Conservation (phyloP, 2,329 filamentous ascomycete species). For the Rhynchosporium graminicola region DNA sequence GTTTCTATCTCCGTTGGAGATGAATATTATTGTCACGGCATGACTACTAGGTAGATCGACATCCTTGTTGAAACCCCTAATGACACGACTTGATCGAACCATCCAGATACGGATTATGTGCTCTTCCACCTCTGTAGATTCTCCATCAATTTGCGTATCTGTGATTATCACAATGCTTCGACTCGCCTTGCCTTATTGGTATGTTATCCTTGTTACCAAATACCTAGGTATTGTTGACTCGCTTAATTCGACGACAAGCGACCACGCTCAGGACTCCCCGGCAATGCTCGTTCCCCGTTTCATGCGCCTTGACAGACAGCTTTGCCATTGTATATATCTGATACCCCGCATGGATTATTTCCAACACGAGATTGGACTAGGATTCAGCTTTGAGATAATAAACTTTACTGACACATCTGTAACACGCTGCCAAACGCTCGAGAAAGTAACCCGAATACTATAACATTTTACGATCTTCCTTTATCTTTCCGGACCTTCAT, state of each 20-base stretch:
- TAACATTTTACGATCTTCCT: not conserved
- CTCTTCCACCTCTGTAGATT: too few species aligned
- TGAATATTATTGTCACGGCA: too few species aligned
- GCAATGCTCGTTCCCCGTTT: not conserved
- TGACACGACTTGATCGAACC: too few species aligned
- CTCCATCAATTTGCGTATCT: too few species aligned
- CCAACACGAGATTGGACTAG: not conserved
- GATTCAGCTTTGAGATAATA: not conserved
- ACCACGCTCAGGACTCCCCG: conserved; percentile 4
- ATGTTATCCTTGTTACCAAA: not conserved
- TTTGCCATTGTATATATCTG: not conserved
- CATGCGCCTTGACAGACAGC: not conserved
- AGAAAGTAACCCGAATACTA: not conserved
- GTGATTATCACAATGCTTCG: not conserved
- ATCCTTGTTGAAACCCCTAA: too few species aligned
- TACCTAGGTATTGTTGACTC: conserved; percentile 2
- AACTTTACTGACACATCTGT: not conserved
- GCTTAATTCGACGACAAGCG: not conserved
- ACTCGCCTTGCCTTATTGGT: not conserved
- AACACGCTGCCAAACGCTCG: not conserved
- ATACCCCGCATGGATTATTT: conserved; percentile 1
- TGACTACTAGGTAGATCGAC: too few species aligned
- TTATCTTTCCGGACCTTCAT: not conserved
- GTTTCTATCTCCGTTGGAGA: too few species aligned
- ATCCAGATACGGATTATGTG: too few species aligned